Conservation (phyloP, 2,329 filamentous ascomycete genomes). For the Colletotrichum theobromicola region DNA sequence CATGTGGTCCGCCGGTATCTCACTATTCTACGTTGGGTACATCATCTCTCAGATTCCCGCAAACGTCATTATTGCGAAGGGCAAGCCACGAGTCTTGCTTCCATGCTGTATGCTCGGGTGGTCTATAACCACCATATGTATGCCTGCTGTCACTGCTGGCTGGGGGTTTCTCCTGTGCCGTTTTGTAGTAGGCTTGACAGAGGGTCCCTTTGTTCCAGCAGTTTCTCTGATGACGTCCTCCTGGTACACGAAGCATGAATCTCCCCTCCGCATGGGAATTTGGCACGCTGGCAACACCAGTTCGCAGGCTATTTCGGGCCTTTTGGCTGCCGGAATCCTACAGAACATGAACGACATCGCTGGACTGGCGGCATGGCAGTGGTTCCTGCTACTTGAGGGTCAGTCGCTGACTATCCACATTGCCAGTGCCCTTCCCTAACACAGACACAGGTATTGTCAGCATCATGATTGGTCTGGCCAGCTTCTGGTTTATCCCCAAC, state of each 20-base stretch:
- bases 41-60: conserved; percentile 50
- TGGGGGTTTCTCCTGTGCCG: conserved; percentile 35
- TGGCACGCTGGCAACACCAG: conserved; percentile 51
- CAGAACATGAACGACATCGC: conserved; percentile 45
- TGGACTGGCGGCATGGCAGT: conserved; percentile 42
- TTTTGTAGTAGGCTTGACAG: conserved; percentile 34
- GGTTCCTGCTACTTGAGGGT: conserved; percentile 46
- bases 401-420: neutral
- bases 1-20: conserved; percentile 45
- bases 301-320: conserved; percentile 47
- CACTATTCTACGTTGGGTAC: conserved; percentile 51
- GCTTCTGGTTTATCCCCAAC: conserved; percentile 42
- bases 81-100: conserved; percentile 37
- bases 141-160: conserved; percentile 40
- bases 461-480: conserved; percentile 33
- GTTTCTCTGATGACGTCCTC: conserved; percentile 50
- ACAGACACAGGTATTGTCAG: conserved; percentile 28
- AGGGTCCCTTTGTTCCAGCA: conserved; percentile 50
- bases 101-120: conserved; percentile 46
- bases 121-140: conserved; percentile 47
- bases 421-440: neutral
- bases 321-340: conserved; percentile 48
- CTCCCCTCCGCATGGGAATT: conserved; percentile 47
- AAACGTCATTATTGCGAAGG: conserved; percentile 49
- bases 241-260: conserved; percentile 52